A percentile compares a stretch with the other conserved stretches of the same genome.
phyloP scores from a whole-genome alignment of 2,329 filamentous ascomycete species.

The Xylaria sp. region DNA sequence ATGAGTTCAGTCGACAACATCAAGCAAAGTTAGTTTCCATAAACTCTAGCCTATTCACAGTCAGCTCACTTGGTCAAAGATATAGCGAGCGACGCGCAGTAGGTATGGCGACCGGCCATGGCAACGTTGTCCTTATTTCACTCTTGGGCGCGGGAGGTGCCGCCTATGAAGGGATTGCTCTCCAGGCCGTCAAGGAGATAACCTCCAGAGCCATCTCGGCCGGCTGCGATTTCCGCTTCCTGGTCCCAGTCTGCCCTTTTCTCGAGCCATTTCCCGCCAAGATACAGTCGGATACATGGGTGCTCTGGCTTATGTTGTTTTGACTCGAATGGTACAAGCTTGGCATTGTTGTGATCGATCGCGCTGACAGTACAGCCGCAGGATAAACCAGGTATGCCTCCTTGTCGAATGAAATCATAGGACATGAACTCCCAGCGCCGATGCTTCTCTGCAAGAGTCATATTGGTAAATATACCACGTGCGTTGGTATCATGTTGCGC shows the following conservation, averaged over 20 bases:
- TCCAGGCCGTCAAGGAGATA: conserved; percentile 49
- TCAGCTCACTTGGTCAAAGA: conserved; percentile 25
- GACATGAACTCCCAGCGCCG: conserved; percentile 52
- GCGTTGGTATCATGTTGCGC: conserved; percentile 24
- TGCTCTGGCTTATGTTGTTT: conserved; percentile 58
- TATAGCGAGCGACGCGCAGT: conserved; percentile 1
- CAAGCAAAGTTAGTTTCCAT: conserved; percentile 7
- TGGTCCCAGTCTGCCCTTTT: conserved; percentile 55
- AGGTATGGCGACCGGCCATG: background rate
- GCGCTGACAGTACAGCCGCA: conserved; percentile 57
- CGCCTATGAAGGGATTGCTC: conserved; percentile 40
- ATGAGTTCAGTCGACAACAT: conserved; percentile 22
- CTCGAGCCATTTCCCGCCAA: conserved; percentile 55
- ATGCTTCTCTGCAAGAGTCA: conserved; percentile 48
- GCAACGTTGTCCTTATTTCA: conserved; percentile 10
- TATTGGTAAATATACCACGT: conserved; percentile 28
- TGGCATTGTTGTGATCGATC: conserved; percentile 58
- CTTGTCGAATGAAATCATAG: conserved; percentile 52
- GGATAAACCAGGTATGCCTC: conserved; percentile 44
- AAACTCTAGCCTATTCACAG: conserved; percentile 17
- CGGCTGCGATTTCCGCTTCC: conserved; percentile 53
- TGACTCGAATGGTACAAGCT: conserved; percentile 57
- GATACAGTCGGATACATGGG: conserved; percentile 58
- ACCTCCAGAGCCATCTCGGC: conserved; percentile 57
- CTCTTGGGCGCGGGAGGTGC: background rate